Conservation (phyloP, 305 asterid species). For the Vinca major region DNA sequence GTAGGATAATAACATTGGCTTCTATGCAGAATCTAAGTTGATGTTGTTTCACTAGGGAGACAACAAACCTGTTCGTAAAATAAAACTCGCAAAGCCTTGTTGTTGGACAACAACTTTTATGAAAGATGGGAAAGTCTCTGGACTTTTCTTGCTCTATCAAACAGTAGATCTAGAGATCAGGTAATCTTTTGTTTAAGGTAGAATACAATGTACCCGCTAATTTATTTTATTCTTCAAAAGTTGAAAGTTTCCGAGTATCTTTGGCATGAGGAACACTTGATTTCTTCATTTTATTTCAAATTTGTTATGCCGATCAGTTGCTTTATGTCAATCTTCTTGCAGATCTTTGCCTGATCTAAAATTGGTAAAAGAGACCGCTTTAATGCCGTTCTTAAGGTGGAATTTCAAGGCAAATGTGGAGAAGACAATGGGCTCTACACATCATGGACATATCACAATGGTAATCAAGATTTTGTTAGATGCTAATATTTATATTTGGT, state of each 20-base stretch:
- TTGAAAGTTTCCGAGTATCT: neutral
- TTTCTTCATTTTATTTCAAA: neutral
- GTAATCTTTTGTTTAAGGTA: conserved; percentile 25
- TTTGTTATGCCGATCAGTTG: conserved; percentile 5
- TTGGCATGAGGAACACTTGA: neutral
- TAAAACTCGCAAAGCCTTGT: conserved; percentile 67
- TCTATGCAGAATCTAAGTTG: conserved; percentile 19
- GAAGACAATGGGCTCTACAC: conserved; percentile 50
- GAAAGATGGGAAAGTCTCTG: conserved; percentile 45
- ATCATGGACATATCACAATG: conserved; percentile 57
- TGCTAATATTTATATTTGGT: neutral
- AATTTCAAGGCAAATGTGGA: conserved; percentile 69
- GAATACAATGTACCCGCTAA: neutral
- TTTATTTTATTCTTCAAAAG: neutral
- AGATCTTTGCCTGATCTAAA: conserved; percentile 84
- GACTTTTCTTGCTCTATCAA: conserved; percentile 53
- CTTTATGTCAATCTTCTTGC: conserved; percentile 26
- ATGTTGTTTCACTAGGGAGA: conserved; percentile 47
- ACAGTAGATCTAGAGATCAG: conserved; percentile 79
- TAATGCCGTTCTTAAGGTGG: conserved; percentile 67
- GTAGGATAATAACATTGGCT: conserved; percentile 13
- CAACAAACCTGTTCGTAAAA: conserved; percentile 47
- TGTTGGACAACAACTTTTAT: conserved; percentile 59
- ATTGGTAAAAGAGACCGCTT: conserved; percentile 57
- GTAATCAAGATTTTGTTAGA: conserved; percentile 26